These are phyloP conservation scores for Solanum virginianum DNA, from an alignment of 257 asterid species.

Conservation along the genomic window DNA sequence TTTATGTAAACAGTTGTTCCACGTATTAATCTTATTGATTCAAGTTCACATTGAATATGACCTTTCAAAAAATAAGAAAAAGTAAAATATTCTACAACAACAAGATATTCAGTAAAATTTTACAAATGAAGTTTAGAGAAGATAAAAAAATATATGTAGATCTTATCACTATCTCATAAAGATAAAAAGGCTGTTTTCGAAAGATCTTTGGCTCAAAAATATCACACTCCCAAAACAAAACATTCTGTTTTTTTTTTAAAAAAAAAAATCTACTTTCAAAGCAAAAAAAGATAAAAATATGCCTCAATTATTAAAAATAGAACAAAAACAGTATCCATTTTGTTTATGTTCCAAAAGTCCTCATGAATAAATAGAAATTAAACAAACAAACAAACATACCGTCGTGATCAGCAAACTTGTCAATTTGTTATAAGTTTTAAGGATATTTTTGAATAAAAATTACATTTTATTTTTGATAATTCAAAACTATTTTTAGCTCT, in stretches of 20 bases:
- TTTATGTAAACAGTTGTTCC: background rate
- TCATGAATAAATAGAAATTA: background rate
- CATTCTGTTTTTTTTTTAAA: no score
- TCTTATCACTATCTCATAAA: no score
- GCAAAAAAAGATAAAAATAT: background rate
- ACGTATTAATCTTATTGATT: background rate
- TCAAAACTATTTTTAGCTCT: no score
- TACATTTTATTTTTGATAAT: no score
- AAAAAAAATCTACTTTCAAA: background rate
- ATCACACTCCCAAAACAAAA: no score
- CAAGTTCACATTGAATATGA: background rate
- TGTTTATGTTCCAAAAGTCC: background rate
- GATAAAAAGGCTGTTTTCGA: accelerated
- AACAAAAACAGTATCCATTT: background rate
- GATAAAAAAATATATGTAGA: no score
- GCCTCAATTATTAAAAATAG: background rate
- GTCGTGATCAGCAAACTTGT: background rate
- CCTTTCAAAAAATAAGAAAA: no score
- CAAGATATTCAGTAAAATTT: no score
- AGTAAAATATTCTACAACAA: no score
- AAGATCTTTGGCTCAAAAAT: no score
- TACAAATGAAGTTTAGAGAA: no score
- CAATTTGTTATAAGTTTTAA: background rate
- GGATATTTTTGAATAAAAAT: background rate
- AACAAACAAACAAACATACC: background rate